These are phyloP conservation scores for Flaveria brownii DNA, from an alignment of 129 eudicot species.

Conservation along the genomic window DNA sequence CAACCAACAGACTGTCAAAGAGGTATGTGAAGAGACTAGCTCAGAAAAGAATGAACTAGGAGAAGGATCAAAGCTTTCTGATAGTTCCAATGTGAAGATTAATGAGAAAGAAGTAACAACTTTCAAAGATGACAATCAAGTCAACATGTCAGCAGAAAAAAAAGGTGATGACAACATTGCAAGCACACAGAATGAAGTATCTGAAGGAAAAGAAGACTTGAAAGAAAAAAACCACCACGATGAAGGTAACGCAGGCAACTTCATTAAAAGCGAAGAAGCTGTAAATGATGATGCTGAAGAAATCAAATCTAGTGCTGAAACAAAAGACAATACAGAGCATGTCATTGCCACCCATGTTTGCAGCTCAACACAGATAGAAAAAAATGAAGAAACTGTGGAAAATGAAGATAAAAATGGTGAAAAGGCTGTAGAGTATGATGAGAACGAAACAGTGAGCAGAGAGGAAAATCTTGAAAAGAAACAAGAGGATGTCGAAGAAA, in stretches of 20 bases:
- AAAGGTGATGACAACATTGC: neutral
- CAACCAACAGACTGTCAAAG: slow-evolving; percentile 18
- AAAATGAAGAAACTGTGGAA: neutral
- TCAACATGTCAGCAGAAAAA: slow-evolving; percentile 6
- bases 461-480: slow-evolving; percentile 16
- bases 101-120: neutral
- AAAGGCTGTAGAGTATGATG: slow-evolving; percentile 14
- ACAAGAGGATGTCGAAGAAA: slow-evolving; percentile 20
- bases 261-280: slow-evolving; percentile 1
- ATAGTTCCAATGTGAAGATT: neutral
- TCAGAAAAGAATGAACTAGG: slow-evolving; percentile 18
- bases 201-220: neutral
- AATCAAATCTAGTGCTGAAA: slow-evolving; percentile 18
- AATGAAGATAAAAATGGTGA: slow-evolving; percentile 11
- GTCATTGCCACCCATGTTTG: slow-evolving; percentile 10
- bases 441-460: slow-evolving; percentile 14
- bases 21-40: slow-evolving; percentile 24
- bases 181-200: neutral
- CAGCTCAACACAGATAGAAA: slow-evolving; percentile 12
- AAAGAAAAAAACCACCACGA: neutral
- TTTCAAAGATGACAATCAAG: neutral
- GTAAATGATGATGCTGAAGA: slow-evolving; percentile 30
- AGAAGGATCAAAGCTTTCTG: slow-evolving; percentile 2
- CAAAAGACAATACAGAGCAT: slow-evolving; percentile 12
- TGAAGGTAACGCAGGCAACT: neutral